phyloP scores from a whole-genome alignment of 225 moss, liverwort and hornwort species.

The Sphagnum contortum region DNA sequence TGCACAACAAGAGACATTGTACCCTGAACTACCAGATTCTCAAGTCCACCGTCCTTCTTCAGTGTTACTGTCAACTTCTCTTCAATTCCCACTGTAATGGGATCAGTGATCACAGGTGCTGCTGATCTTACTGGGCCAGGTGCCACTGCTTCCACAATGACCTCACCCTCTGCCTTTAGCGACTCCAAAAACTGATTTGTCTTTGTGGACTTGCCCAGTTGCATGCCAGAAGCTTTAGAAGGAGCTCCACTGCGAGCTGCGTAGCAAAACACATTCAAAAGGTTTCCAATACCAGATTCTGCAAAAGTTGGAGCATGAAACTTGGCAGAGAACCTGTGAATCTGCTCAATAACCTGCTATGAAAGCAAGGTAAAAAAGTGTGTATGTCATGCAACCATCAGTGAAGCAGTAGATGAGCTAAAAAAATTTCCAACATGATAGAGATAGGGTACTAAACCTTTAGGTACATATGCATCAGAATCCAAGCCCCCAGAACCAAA shows the following conservation, averaged over 20 bases:
- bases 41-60: conserved; percentile 90
- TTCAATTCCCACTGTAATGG: conserved; percentile 71
- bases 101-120: conserved; percentile 43
- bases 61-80: conserved; percentile 72
- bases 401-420: conserved; percentile 8
- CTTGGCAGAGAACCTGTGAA: too few relatives aligned
- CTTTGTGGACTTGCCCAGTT: conserved; percentile 97
- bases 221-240: conserved; percentile 87
- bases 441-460: conserved; percentile 29
- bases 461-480: conserved; percentile 64
- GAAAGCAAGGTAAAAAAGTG: too few relatives aligned
- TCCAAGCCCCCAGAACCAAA: conserved; percentile 56
- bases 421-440: not conserved
- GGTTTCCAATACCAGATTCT: not conserved
- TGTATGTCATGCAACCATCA: not conserved
- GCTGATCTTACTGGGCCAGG: conserved; percentile 57
- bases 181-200: conserved; percentile 93
- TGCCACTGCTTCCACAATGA: conserved; percentile 75
- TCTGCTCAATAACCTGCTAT: too few relatives aligned
- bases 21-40: conserved; percentile 88
- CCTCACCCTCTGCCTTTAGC: conserved; percentile 91
- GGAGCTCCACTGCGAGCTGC: conserved; percentile 62
- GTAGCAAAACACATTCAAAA: not conserved
- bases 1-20: conserved; percentile 86
- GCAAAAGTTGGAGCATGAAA: not conserved